Evolutionary conservation across 352 stramenopile genomes (phyloP).

Genomic region (Globisporangium nagaii): DNA sequence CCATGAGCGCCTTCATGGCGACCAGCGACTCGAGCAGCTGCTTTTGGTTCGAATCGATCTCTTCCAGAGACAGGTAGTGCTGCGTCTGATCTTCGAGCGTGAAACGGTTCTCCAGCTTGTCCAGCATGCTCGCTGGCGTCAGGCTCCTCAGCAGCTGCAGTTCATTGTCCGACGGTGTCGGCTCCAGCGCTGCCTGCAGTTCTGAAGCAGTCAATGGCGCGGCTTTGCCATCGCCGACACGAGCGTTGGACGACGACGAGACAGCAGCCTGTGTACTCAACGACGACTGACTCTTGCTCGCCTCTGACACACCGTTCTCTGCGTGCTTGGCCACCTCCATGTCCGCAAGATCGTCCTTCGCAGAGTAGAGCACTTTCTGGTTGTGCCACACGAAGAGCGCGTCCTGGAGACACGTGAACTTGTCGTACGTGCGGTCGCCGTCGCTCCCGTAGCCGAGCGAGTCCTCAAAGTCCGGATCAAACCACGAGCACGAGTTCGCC

Average conservation of each 20-base stretch:
- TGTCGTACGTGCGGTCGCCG: conserved; percentile 63
- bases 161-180: conserved; percentile 12
- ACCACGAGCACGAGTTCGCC: conserved; percentile 57
- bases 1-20: conserved; percentile 48
- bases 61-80: conserved; percentile 21
- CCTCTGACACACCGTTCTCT: background rate
- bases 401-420: conserved; percentile 79
- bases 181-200: background rate
- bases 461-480: conserved; percentile 45
- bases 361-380: conserved; percentile 46
- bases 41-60: conserved; percentile 20
- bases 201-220: background rate
- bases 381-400: conserved; percentile 72
- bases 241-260: background rate
- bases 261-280: background rate
- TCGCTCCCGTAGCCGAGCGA: conserved; percentile 31
- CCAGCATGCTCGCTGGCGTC: conserved; percentile 37
- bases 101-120: conserved; percentile 31
- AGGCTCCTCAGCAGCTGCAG: conserved; percentile 27
- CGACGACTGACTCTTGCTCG: background rate
- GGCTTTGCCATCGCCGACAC: background rate
- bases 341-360: conserved; percentile 28
- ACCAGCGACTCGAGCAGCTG: conserved; percentile 45
- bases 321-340: background rate
- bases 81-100: conserved; percentile 24